Conservation (phyloP, 257 asterid species). For the Fraxinus cuspidata region DNA sequence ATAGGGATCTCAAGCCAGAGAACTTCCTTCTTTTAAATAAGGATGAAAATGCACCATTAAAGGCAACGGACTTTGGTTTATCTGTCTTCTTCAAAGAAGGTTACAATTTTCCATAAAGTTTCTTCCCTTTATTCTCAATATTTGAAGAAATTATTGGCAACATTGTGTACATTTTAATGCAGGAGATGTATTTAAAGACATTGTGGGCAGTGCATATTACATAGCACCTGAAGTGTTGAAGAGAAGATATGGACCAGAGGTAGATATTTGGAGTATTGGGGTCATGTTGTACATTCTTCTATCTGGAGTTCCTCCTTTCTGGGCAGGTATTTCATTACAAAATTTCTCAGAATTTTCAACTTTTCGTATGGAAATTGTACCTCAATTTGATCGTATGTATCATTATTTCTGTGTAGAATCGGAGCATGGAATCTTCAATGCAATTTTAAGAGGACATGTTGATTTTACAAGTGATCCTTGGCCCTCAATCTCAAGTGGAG, state of each 20-base stretch:
- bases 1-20: constrained; percentile 92
- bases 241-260: constrained; percentile 90
- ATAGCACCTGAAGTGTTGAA: constrained; percentile 96
- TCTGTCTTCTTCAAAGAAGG: constrained; percentile 87
- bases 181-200: constrained; percentile 86
- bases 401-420: constrained; percentile 47
- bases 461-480: constrained; percentile 90
- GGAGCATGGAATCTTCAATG: constrained; percentile 90
- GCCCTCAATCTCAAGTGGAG: constrained; percentile 88
- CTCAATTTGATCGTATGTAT: neutral
- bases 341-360: neutral
- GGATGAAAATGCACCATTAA: constrained; percentile 79
- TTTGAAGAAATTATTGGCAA: neutral
- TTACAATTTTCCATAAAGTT: neutral
- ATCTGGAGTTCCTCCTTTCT: constrained; percentile 91
- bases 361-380: neutral
- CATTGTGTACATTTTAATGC: constrained; percentile 14
- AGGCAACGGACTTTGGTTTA: constrained; percentile 90
- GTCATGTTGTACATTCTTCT: constrained; percentile 91
- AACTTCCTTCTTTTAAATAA: constrained; percentile 74
- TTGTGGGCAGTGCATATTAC: constrained; percentile 95
- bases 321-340: constrained; percentile 59
- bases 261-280: constrained; percentile 94
- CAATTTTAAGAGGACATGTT: constrained; percentile 75
- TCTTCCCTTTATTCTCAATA: neutral